These are phyloP conservation scores for Ceratocystis albifundus DNA, from an alignment of 2,329 filamentous ascomycete species.

Conservation along the genomic window DNA sequence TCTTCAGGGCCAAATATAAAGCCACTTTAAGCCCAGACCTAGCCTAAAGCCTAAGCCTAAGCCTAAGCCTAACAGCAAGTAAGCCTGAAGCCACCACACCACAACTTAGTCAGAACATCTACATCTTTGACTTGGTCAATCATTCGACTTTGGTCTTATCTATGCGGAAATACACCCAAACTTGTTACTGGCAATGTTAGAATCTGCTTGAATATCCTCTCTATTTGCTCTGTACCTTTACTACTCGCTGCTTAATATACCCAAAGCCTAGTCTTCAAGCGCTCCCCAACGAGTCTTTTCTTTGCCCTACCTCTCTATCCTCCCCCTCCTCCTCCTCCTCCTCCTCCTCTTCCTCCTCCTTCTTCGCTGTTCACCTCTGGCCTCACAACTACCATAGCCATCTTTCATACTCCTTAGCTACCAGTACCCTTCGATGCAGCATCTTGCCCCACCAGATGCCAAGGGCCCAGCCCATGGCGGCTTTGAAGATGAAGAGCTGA, in stretches of 20 bases:
- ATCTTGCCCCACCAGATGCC: conserved; percentile 19
- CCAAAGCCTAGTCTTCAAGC: not conserved
- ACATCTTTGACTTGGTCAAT: not conserved
- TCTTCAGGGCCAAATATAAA: too few species aligned
- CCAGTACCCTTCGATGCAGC: conserved; percentile 12
- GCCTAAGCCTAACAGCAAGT: too few species aligned
- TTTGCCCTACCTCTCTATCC: not conserved
- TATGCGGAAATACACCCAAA: not conserved
- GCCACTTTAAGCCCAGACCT: too few species aligned
- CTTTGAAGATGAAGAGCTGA: conserved; percentile 73
- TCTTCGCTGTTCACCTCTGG: not conserved
- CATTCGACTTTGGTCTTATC: not conserved
- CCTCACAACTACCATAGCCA: not conserved
- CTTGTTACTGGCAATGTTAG: not conserved
- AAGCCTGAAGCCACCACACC: not conserved
- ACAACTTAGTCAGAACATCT: not conserved
- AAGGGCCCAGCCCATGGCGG: conserved; percentile 26
- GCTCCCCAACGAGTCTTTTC: not conserved
- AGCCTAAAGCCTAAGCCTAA: too few species aligned
- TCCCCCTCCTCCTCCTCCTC: too few species aligned
- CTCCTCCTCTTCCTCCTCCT: too few species aligned
- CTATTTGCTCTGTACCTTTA: not conserved
- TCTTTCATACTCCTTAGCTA: not conserved
- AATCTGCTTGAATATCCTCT: not conserved
- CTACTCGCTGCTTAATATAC: not conserved